Evolutionary conservation across 2,329 filamentous ascomycete species (phyloP), one percentile per base, ranked within the genome.

Genomic region (Fulvia fulva): DNA sequence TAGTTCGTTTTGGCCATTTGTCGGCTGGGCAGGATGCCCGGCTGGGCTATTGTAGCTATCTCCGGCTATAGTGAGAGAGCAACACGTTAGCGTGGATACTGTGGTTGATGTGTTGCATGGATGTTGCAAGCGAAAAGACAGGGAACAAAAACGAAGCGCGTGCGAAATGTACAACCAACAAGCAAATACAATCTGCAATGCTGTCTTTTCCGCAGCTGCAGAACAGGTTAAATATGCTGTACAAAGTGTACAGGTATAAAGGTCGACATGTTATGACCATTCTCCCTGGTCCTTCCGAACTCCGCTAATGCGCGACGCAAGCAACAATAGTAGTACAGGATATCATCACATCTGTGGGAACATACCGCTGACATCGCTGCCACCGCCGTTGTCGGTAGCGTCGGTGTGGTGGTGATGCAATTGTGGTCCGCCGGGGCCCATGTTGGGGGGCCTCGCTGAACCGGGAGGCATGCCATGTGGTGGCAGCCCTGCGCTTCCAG

Each of bases 351-450:
- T 90, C 82, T 91, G 89, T 83, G 91, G 88, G 82, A 92, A 96
- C 91, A 95, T 96, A 96, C 91, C 91, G 87, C 91, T 91, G 85
- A 94, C 83, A 75, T 86, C 91, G 72, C 82, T 61, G 21, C 64
- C 83, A 77, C 84, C 85, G 76, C 84, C 82, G 73, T 84, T 83
- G 68, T 81, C 81, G 73, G 79, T 81, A 72, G 85, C 87, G 73
- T 89, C 87, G 59, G 82, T 81, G 72, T 90, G 86, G 75, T 91
- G 91, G 47, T 94, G 90, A 67, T 83, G 80, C 70, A 86, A 77
- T 73, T 84, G 83, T 57, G 80, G 76, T 50, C 55, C 64, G 55
- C 79, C 80, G 67, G 65, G 81, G 64, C 82, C 83, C 66, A 86
- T 83, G 75, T 61, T 88, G 82, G 82, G 88, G 83, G 77, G 80